These are phyloP conservation scores for Sporisorium scitamineum DNA, from an alignment of 1,284 basidiomycete genomes.

Conservation along the genomic window DNA sequence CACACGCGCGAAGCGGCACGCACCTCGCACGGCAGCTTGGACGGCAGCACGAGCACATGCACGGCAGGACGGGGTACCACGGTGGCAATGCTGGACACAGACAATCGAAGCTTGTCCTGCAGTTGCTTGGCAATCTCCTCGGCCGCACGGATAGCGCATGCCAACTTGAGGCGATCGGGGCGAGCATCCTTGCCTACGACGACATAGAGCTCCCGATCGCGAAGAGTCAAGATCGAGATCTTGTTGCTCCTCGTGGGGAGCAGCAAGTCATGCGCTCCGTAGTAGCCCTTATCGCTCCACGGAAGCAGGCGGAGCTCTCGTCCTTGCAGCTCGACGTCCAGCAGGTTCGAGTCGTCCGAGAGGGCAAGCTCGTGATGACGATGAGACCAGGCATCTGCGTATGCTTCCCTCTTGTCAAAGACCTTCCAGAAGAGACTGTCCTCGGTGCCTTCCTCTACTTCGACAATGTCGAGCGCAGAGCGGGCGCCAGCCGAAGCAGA, in stretches of 20 bases:
- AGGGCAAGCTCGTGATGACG: slow-evolving; percentile 14
- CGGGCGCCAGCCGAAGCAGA: slow-evolving; percentile 26
- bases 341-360: slow-evolving; percentile 23
- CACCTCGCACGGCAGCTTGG: slow-evolving; percentile 52
- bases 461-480: slow-evolving; percentile 25
- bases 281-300: slow-evolving; percentile 22
- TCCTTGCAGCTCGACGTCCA: slow-evolving; percentile 35
- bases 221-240: slow-evolving; percentile 51
- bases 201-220: slow-evolving; percentile 55
- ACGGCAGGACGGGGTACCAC: slow-evolving; percentile 44
- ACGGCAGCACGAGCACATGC: slow-evolving; percentile 61
- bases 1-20: slow-evolving; percentile 46
- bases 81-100: slow-evolving; percentile 2
- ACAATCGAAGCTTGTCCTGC: slow-evolving; percentile 20
- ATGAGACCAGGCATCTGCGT: slow-evolving; percentile 52
- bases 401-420: slow-evolving; percentile 44
- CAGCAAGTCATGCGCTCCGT: slow-evolving; percentile 37
- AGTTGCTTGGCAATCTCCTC: slow-evolving; percentile 29
- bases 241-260: slow-evolving; percentile 29
- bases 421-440: slow-evolving; percentile 55
- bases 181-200: slow-evolving; percentile 58
- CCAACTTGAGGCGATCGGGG: slow-evolving; percentile 28
- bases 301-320: slow-evolving; percentile 19
- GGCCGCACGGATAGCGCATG: slow-evolving; percentile 44
- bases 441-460: slow-evolving; percentile 62